Base-by-base conservation (phyloP, 768 basidiomycete species). In the Tremella yokohamensis region DNA sequence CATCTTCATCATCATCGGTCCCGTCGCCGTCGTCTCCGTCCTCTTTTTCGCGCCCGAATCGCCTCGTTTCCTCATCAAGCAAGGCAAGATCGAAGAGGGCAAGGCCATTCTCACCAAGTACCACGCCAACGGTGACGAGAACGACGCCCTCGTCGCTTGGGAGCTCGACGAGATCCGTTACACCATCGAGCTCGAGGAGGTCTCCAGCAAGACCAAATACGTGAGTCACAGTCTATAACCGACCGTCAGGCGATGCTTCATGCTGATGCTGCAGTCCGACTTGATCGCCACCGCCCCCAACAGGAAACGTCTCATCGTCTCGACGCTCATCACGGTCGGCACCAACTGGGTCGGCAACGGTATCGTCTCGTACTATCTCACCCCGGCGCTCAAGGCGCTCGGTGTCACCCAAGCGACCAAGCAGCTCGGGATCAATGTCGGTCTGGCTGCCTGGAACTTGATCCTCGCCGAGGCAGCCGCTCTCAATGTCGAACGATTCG, bases 41-140 rank as follows among this genome's bases (percentile, higher is more conserved):
- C 61, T 70, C 22, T 73, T 57, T 59, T 73, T 71, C 61, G 62
- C 56, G 29, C 68, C 70, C 4, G 72, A 72, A 54, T 69, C 66
- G 12, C 75, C 75, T 2, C 61, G 77, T 53, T 79, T 75, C 77
- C 60, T 76, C 49, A 77, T 79, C 69, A 79, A 79, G 66, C 76
- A 77, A 60, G 60, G 57, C 47, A 77, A 89, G 62, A 72, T 91
- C 66, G 83, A 80, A 76, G 87, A 87, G 74, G 88, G 88, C 22
- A 82, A 81, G 44, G 72, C 80, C 26, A 81, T 81, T n/a, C 80
- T 92, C 25, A 87, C 88, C 1, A 86, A 88, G 74, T 89, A 90
- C 76, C 89, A 92, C 66, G 87, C 88, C 37, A 84, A 88, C 64
- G 84, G 87, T 61, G 81, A 90, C 76, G 11, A 72, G 47, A 57